These are phyloP conservation scores for Schizosaccharomyces japonicus DNA, from an alignment of 805 yeast species.

Conservation along the genomic window DNA sequence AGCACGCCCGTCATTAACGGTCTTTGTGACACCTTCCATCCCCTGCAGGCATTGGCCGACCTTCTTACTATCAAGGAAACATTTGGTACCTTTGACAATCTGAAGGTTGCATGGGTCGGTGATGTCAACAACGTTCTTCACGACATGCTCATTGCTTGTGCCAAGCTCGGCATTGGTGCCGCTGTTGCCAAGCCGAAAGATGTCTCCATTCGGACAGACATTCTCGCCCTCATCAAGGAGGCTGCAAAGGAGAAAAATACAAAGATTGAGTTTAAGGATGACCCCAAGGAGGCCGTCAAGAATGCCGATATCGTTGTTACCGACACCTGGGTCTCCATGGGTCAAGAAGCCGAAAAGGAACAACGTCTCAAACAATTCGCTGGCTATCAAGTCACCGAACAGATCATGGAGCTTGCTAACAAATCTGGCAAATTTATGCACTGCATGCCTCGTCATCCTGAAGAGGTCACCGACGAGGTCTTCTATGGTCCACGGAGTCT, in stretches of 20 bases:
- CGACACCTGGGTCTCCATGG: constrained; percentile 96
- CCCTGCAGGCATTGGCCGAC: constrained; percentile 87
- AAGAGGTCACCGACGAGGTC: constrained; percentile 83
- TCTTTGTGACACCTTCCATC: constrained; percentile 78
- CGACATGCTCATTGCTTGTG: constrained; percentile 71
- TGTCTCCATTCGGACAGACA: constrained; percentile 34
- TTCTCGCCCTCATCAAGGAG: constrained; percentile 29
- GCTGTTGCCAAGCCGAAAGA: constrained; percentile 66
- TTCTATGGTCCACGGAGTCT: constrained; percentile 64
- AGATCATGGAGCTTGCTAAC: constrained; percentile 33
- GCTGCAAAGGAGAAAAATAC: constrained; percentile 26
- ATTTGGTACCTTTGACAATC: constrained; percentile 23
- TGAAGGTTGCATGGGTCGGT: constrained; percentile 86
- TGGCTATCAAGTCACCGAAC: constrained; percentile 63
- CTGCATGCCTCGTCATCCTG: constrained; percentile 84
- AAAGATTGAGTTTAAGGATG: constrained; percentile 34
- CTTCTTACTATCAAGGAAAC: constrained; percentile 63
- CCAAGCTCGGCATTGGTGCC: constrained; percentile 62
- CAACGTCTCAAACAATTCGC: constrained; percentile 54
- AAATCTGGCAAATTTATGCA: constrained; percentile 81
- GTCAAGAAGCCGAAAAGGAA: constrained; percentile 63
- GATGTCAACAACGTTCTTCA: constrained; percentile 90
- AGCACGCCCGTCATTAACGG: constrained; percentile 83
- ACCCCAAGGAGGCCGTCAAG: constrained; percentile 50
- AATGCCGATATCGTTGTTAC: constrained; percentile 70